Evolutionary conservation across 768 basidiomycete species (phyloP), one percentile per base, ranked within the genome.

Genomic region (Podaxis mareebaensis): DNA sequence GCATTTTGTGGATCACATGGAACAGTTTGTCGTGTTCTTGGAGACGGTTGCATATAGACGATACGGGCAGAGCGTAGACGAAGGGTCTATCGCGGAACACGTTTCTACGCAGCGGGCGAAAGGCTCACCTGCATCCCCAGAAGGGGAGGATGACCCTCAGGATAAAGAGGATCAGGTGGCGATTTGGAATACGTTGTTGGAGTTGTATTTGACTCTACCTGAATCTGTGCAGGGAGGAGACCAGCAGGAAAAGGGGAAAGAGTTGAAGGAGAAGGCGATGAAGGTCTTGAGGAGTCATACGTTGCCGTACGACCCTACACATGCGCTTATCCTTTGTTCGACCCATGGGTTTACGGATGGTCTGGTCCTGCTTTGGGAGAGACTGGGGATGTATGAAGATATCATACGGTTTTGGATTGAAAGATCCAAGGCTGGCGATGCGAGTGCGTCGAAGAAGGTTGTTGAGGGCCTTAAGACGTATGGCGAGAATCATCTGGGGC

Each of bases 311-410:
- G 96, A 99, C 69, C 81, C 86, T 3, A 95, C 86, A 44, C 96
- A 98, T 71, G 97, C 96, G 3, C 79, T 99, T n/a, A 91, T 99
- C 42, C 82, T 99, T 1, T 99, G 96, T 76, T 94, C 95, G 5
- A 93, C 88, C 28, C 83, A 85, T 42, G 81, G 78, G 12, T 97
- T 95, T 69, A 95, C 89, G 0, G 84, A 85, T 0, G 97, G 97
- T 1, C 83, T 96, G 11, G 91, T 99, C 2, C 76, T 92, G 4
- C 81, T 99, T 2, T 99, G 95, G 93, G 97, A 97, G 77, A 87
- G 85, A 65, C 80, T 95, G 78, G 95, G 92, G 7, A 95, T 97
- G 96, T 93, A 94, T 72, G 96, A 98, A 69, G 96, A 97, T 67
- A 88, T 98, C 52, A 72, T 98, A 30, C 85, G 95, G 24, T 97